phyloP scores from a whole-genome alignment of 2,329 filamentous ascomycete genomes.

The Diaporthe ampelina region DNA sequence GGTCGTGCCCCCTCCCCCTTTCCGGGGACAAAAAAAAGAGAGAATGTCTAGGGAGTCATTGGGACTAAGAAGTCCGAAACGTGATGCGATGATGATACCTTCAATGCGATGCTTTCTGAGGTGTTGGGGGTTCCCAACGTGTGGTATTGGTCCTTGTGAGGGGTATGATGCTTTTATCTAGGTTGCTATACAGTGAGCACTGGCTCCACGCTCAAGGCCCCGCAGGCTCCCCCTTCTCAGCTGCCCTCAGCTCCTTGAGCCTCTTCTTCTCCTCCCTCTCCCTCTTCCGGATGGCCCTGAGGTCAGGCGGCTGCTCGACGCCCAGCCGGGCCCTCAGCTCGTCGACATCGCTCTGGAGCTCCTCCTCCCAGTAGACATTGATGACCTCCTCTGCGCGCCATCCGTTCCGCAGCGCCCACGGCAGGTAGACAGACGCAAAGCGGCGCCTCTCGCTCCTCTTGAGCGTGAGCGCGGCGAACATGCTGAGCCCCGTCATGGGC shows the following conservation, averaged over 20 bases:
- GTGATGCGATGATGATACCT: conserved; percentile 41
- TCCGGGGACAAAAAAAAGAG: neutral
- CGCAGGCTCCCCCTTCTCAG: neutral
- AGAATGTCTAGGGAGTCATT: conserved; percentile 10
- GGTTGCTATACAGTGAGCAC: conserved; percentile 5
- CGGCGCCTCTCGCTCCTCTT: conserved; percentile 83
- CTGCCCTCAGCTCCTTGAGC: conserved; percentile 62
- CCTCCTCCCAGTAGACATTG: conserved; percentile 98
- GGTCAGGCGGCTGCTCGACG: conserved; percentile 89
- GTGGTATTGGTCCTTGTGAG: neutral
- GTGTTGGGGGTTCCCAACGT: neutral
- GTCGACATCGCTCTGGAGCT: conserved; percentile 85
- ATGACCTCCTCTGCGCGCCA: conserved; percentile 83
- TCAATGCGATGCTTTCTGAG: conserved; percentile 36
- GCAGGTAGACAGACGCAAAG: conserved; percentile 83
- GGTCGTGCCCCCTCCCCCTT: neutral
- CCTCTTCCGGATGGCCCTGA: conserved; percentile 81
- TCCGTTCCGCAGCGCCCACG: conserved; percentile 92
- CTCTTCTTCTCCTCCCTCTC: conserved; percentile 78
- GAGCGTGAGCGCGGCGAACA: conserved; percentile 87
- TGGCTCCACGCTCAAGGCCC: neutral
- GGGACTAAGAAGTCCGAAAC: conserved; percentile 8
- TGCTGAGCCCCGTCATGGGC: conserved; percentile 92
- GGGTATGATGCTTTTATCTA: conserved; percentile 1
- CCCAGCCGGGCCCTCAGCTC: conserved; percentile 81